phyloP scores from a whole-genome alignment of 257 asterid species.

The Craterostigma plantagineum region DNA sequence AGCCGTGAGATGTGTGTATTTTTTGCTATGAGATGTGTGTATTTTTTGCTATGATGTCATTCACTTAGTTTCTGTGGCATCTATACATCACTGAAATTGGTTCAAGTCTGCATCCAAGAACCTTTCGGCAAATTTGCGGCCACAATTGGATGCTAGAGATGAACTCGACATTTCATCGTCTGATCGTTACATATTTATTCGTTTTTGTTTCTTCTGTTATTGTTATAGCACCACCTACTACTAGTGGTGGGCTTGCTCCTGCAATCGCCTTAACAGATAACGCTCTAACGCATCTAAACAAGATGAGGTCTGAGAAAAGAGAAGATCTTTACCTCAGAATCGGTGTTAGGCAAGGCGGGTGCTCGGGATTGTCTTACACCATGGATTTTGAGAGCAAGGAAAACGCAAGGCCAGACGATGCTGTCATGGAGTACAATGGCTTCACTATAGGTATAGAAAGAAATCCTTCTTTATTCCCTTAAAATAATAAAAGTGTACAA shows the following conservation, averaged over 20 bases:
- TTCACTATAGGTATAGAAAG: constrained; percentile 72
- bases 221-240: constrained; percentile 33
- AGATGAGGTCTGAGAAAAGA: constrained; percentile 46
- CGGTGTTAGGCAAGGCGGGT: constrained; percentile 97
- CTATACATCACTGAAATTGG: no score
- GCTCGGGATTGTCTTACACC: constrained; percentile 91
- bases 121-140: no score
- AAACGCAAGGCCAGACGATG: constrained; percentile 66
- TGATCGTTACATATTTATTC: background rate
- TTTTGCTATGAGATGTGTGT: no score
- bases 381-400: constrained; percentile 86
- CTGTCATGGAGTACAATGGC: constrained; percentile 73
- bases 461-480: no score
- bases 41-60: no score
- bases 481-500: no score
- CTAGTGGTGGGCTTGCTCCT: constrained; percentile 55
- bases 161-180: no score
- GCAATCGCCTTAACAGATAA: constrained; percentile 61
- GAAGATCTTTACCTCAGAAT: constrained; percentile 77
- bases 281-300: constrained; percentile 65
- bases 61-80: no score
- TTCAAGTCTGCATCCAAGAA: no score
- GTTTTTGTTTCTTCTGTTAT: background rate
- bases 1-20: no score
- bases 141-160: no score